Percentiles rank a stretch among this genome's conserved stretches.
These are phyloP conservation scores for Linderina pennispora DNA, from an alignment of 192 early-diverging fungal species.

Conservation along the genomic window DNA sequence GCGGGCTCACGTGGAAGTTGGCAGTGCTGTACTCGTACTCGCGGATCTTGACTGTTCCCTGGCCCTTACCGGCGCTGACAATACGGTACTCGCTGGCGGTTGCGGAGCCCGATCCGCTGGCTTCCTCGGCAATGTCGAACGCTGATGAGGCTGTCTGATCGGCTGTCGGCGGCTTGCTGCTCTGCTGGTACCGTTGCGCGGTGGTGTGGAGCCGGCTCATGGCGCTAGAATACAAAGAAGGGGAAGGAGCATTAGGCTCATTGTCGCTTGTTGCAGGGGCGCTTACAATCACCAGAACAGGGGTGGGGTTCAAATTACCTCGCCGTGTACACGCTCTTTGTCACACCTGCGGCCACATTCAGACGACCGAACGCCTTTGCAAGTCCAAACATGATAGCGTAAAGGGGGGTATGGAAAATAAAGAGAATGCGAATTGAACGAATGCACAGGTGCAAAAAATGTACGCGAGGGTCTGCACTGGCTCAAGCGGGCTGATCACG, in stretches of 20 bases:
- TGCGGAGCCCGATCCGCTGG: background rate
- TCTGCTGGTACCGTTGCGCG: no score
- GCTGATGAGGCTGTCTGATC: constrained; percentile 17
- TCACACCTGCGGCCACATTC: background rate
- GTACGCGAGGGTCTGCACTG: no score
- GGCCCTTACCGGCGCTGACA: constrained; percentile 9
- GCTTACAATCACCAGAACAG: no score
- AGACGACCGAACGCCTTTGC: background rate
- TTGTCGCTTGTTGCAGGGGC: no score
- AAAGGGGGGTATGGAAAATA: no score
- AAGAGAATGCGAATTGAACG: no score
- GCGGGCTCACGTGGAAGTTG: constrained; percentile 66
- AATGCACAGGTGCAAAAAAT: no score
- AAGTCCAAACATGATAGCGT: constrained; percentile 16
- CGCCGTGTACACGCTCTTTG: no score
- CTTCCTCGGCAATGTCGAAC: constrained; percentile 1
- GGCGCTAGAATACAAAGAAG: no score
- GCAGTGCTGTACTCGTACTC: constrained; percentile 46
- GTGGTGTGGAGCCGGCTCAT: background rate
- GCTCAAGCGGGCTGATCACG: no score
- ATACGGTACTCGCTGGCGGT: background rate
- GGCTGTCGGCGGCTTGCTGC: background rate
- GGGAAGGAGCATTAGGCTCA: no score
- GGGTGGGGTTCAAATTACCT: no score
- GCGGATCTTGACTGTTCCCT: constrained; percentile 8